phyloP scores from a whole-genome alignment of 202 grass and related monocot genomes.

The Bolboschoenoplectus hybrid region DNA sequence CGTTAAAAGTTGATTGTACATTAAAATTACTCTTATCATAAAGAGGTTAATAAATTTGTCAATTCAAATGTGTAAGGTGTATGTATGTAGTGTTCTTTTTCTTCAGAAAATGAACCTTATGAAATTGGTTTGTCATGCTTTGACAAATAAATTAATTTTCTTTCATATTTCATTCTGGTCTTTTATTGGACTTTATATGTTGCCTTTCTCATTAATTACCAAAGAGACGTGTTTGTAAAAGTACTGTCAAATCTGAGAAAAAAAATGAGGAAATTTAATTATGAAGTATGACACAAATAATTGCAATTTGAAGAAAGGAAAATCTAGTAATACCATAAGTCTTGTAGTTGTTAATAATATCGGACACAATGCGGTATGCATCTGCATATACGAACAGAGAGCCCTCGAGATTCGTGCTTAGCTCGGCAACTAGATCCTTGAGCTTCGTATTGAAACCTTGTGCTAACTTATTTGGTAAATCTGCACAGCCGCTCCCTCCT shows the following conservation, averaged over 20 bases:
- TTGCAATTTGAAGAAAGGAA: not conserved
- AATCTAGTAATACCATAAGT: constrained; percentile 47
- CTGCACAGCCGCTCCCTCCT: constrained; percentile 47
- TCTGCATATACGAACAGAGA: constrained; percentile 74
- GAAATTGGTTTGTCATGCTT: not conserved
- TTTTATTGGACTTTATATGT: not conserved
- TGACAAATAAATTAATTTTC: not conserved
- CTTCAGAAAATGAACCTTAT: not conserved
- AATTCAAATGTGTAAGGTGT: not conserved
- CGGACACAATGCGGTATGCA: constrained; percentile 66
- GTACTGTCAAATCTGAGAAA: not conserved
- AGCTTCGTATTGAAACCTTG: constrained; percentile 66
- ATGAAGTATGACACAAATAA: not conserved
- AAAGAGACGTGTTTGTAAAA: not conserved
- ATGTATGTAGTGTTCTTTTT: too few species aligned
- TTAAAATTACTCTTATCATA: not conserved
- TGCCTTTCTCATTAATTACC: not conserved
- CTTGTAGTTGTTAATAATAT: constrained; percentile 64
- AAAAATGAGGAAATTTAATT: not conserved
- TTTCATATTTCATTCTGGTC: too few species aligned
- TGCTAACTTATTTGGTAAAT: constrained; percentile 65
- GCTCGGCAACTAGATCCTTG: constrained; percentile 50
- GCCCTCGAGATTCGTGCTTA: constrained; percentile 51
- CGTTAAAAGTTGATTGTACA: not conserved
- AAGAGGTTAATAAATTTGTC: not conserved